phyloP scores from a whole-genome alignment of 306 rosid species.

The Erythrophleum fordii region DNA sequence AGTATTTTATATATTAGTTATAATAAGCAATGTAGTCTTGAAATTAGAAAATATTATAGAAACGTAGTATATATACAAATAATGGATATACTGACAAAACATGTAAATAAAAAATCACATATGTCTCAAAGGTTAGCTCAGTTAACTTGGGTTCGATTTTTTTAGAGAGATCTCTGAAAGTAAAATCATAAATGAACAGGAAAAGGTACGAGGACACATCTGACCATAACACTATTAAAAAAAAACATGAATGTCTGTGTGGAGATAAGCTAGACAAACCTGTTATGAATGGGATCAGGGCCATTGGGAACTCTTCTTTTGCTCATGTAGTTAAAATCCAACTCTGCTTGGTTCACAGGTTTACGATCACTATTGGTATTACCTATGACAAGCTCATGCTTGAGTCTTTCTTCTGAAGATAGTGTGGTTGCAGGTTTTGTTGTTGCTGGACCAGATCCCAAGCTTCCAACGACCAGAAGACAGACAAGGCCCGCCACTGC shows the following conservation, averaged over 20 bases:
- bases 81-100: conserved; percentile 8
- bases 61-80: neutral
- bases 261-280: conserved; percentile 50
- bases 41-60: neutral
- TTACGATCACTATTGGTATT: conserved; percentile 21
- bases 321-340: conserved; percentile 76
- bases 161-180: too few relatives aligned
- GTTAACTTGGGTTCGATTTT: too few relatives aligned
- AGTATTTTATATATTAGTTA: conserved; percentile 1
- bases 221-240: neutral
- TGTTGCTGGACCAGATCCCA: conserved; percentile 41
- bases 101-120: neutral
- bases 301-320: conserved; percentile 93
- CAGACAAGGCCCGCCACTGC: conserved; percentile 57
- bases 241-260: neutral
- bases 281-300: conserved; percentile 96
- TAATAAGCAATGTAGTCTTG: neutral
- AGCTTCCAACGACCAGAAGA: conserved; percentile 56
- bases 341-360: conserved; percentile 51
- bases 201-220: too few relatives aligned
- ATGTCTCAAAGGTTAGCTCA: too few relatives aligned
- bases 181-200: too few relatives aligned
- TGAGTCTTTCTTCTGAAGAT: conserved; percentile 16
- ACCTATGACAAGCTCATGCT: conserved; percentile 41
- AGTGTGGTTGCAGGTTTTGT: conserved; percentile 26